Evolutionary conservation across 495 filamentous ascomycete genomes (phyloP).

Genomic region (Podospora bellae-mahoneyi): DNA sequence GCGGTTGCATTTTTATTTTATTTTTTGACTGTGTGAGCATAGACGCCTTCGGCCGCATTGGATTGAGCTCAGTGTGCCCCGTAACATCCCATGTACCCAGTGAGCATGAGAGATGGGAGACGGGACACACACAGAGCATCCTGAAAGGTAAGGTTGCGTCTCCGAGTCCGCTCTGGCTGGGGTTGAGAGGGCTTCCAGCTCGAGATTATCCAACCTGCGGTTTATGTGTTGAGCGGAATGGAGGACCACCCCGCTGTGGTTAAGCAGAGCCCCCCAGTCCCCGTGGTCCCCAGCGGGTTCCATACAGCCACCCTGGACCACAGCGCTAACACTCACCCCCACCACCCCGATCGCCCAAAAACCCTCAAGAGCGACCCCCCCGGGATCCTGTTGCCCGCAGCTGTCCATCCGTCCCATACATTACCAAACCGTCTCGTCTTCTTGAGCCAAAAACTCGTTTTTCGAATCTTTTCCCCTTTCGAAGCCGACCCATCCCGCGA

Average conservation of each 20-base stretch:
- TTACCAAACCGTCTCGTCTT: slow-evolving; percentile 10
- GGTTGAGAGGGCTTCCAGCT: not conserved
- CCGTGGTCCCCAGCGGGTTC: not conserved
- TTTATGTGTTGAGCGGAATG: not conserved
- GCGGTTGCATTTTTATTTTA: not conserved
- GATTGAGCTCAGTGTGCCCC: not conserved
- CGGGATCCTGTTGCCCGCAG: not conserved
- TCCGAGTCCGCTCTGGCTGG: not conserved
- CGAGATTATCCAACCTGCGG: not conserved
- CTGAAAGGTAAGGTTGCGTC: not conserved
- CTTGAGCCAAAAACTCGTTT: slow-evolving; percentile 10
- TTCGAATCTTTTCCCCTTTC: slow-evolving; percentile 2
- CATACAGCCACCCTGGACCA: not conserved
- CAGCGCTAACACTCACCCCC: slow-evolving; percentile 4
- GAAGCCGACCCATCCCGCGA: slow-evolving; percentile 8
- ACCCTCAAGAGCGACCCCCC: slow-evolving; percentile 5
- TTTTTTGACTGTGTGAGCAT: no score
- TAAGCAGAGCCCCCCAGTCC: not conserved
- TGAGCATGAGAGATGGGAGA: no score
- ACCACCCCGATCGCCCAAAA: slow-evolving; percentile 13
- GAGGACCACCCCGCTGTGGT: not conserved
- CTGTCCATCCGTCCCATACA: not conserved
- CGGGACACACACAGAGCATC: not conserved
- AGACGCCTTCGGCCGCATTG: not conserved
- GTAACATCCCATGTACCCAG: no score